Conservation (phyloP, 2,329 filamentous ascomycete species). For the Colletotrichum musae region DNA sequence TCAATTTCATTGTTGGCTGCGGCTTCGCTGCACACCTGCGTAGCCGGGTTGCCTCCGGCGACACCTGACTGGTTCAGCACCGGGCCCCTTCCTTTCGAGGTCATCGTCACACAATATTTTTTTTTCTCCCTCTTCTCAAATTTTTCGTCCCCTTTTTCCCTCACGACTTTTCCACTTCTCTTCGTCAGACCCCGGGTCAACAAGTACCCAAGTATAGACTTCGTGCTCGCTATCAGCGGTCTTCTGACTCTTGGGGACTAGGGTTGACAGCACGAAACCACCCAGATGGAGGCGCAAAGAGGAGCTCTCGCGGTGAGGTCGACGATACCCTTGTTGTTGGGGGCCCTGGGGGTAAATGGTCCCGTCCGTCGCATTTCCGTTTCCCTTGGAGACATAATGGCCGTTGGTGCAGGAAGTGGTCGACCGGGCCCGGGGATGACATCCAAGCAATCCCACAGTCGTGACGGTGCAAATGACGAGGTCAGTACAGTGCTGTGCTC, state of each 20-base stretch:
- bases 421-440: slow-evolving; percentile 14
- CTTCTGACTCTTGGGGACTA: slow-evolving; percentile 36
- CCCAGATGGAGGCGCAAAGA: slow-evolving; percentile 38
- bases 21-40: not conserved
- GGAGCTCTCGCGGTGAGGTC: slow-evolving; percentile 34
- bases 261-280: slow-evolving; percentile 41
- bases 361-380: slow-evolving; percentile 38
- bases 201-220: not conserved
- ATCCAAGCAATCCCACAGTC: not conserved
- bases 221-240: slow-evolving; percentile 28
- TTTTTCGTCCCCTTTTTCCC: not conserved
- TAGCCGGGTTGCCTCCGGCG: slow-evolving; percentile 30
- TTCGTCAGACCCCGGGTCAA: slow-evolving; percentile 1
- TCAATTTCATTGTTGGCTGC: slow-evolving; percentile 14
- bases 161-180: not conserved
- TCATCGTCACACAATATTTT: slow-evolving; percentile 34
- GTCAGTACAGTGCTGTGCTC: slow-evolving; percentile 14
- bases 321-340: slow-evolving; percentile 30
- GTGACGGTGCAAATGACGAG: slow-evolving; percentile 11
- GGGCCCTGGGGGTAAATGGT: slow-evolving; percentile 28
- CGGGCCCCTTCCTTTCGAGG: slow-evolving; percentile 18
- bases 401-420: slow-evolving; percentile 31
- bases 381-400: slow-evolving; percentile 26
- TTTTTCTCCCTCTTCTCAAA: not conserved
- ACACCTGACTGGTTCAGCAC: slow-evolving; percentile 20